Evolutionary conservation across 352 stramenopile species (phyloP), one percentile per base, ranked within the genome.

Genomic region (Phytophthora niederhauseri): DNA sequence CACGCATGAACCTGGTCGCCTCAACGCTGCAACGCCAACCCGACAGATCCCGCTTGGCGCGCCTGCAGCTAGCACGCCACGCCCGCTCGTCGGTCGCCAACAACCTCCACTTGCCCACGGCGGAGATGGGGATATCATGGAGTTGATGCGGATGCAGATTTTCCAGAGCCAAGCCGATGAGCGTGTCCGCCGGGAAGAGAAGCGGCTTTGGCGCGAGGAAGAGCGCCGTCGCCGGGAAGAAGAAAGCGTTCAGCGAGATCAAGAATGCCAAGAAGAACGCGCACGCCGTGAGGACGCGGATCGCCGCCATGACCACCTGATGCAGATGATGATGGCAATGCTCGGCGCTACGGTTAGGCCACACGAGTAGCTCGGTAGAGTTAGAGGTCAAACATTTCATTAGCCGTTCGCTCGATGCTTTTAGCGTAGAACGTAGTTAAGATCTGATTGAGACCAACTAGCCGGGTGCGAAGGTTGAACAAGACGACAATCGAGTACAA

Each of bases 401-500:
- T 52, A 52, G 55, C 55, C 2, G 38, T 52, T 53, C 24, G 20
- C 8, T 52, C 55, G 26, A 61, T 61, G 24, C 55, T 61, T 22
- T 6, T 61, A 53, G 36, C 17, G 36, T 61, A 61, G 38, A 52
- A 61, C 20, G 38, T 52, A 6, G 55, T 19, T 15, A 49, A 49
- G n/a, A 49, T 49, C 12, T 41, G 34, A 15, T 41, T 41, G 12
- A 41, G 34, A 15, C 34, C 26, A 28, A 28, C 34, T 41, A 41
- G 12, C 8, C 34, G 8, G 34, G 34, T 41, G 8, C 34, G 7
- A 9, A 41, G 34, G 34, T 41, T 41, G 34, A 41, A 41, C 34
- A 41, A 41, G 34, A 41, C 3, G 12, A 71, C 38, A 20, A 43
- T 66, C 38, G 12, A 71, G 49, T 5, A 62, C 56, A 45, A 71